Base-by-base conservation (phyloP, 225 moss, liverwort and hornwort species). In the Lunularia cruciata region DNA sequence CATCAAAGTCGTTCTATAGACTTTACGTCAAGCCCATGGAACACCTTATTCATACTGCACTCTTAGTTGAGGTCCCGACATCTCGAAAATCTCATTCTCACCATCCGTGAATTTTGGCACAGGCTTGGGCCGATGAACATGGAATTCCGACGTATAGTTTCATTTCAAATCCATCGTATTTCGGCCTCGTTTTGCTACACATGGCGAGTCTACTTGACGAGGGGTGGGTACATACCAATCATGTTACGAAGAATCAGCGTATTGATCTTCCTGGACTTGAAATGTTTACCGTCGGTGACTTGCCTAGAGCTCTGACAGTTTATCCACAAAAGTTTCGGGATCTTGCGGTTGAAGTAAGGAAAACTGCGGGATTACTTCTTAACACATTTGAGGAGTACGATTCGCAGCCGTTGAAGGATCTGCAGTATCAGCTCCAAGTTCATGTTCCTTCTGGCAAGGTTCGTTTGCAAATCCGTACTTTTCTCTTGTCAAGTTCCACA, bases 301-400 rank as follows among this genome's bases (percentile, higher is more conserved):
- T 68, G 14, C 68, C 70, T 8, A 10, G 18, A 36, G 42, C 45
- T 18, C 14, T 57, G 56, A 6, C 2, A 1, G 27, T 31, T 12
- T 19, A 40, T 7, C 42, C 57, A 14, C 5, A 60, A 14, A 26
- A 3, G 20, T 46, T 63, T 5, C 42, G 16, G 4, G 0, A 42
- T 12, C 15, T 46, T 26, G 42, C 40, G 13, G 3, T 40, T 15
- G 63, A 40, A 31, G 31, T 32, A 16, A 57, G 28, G n/a, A 47
- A 32, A 22, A 27, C 43, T 0, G 63, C 46, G 22, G 77, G 77
- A 15, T 6, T 81, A 3, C 40, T 77, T 34, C 22, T 74, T 5
- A 77, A 77, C 47, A 51, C 81, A 7, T 77, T 81, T 61, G 64
- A 81, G n/a, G 81, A 77, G 0, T 54, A 69, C 42, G 81, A 81